Base-by-base conservation (phyloP, 345 rosid species). In the Eucalyptus coolabah region DNA sequence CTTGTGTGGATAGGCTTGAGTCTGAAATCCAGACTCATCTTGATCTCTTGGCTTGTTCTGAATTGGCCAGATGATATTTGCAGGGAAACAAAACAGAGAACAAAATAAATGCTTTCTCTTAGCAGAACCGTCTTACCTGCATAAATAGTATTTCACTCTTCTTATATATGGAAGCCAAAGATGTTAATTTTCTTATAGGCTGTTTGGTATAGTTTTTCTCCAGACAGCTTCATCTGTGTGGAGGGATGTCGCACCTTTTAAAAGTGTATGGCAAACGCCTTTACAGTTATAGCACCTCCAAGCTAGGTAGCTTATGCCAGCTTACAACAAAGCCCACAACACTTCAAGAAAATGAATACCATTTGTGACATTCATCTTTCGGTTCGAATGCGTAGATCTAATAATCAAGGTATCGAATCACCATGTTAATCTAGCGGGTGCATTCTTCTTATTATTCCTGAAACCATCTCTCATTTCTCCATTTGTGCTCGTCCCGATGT, bases 401-500 rank as follows among this genome's bases (percentile, higher is more conserved):
- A 9, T 9, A 4, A 11, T 6, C 28, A 37, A 21, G 83, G 83
- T 21, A 77, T 77, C 83, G 28, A 40, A 37, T 77, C 15, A 12
- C 30, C 16, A 2, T 40, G 42, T 77, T 77, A 40, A 77, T 77
- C 30, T 21, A 11, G 45, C 28, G 47, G 83, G 83, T 77, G 30
- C 47, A 21, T 37, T 77, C 83, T 40, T 40, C 30, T 37, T 77
- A 3, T 21, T 40, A 2, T 40, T 77, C 85, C 30, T 77, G 30
- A 21, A 77, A 23, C 44, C 85, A 42, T 77, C 28, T 12, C 85
- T 77, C 85, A 12, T 40, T 77, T 77, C 83, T 19, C 85, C 85
- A 19, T 21, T 77, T 11, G 47, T 1, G 1, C 2, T 37, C 47
- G 0, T 11, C 85, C 47, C 6, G 1, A 23, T 40, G 28, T 21